These are phyloP conservation scores for Clonostachys sp. DNA, from an alignment of 2,329 filamentous ascomycete genomes.

Conservation along the genomic window DNA sequence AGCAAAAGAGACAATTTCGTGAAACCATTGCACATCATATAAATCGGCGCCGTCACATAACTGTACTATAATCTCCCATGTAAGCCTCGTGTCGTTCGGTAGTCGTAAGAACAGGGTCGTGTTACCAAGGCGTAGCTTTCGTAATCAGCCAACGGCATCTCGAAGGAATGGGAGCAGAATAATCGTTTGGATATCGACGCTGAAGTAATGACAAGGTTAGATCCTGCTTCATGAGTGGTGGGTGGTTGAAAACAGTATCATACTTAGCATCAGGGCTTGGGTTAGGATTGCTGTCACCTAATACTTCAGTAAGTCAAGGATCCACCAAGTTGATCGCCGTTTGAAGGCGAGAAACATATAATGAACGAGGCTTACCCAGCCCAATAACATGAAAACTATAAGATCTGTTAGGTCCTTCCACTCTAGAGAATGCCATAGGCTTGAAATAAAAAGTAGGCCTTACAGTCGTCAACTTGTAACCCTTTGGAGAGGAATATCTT, in stretches of 20 bases:
- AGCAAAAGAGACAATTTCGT: slow-evolving; percentile 29
- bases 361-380: neutral
- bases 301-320: no score
- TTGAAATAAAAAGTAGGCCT: slow-evolving; percentile 2
- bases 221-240: no score
- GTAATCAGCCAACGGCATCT: slow-evolving; percentile 12
- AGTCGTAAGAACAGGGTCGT: no score
- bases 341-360: no score
- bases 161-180: slow-evolving; percentile 12
- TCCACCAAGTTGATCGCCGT: no score
- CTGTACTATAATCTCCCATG: slow-evolving; percentile 1
- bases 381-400: slow-evolving; percentile 5
- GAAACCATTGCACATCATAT: slow-evolving; percentile 24
- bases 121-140: slow-evolving; percentile 9
- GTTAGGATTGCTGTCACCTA: no score
- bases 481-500: slow-evolving; percentile 17
- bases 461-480: slow-evolving; percentile 14
- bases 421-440: neutral
- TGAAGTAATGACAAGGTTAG: neutral
- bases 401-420: neutral
- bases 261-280: no score
- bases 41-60: slow-evolving; percentile 19
- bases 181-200: slow-evolving; percentile 8
- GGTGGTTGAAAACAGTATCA: no score
- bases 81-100: neutral